Evolutionary conservation across 441 rosid genomes (phyloP).

Genomic region (Rhodomyrtus psidioides): DNA sequence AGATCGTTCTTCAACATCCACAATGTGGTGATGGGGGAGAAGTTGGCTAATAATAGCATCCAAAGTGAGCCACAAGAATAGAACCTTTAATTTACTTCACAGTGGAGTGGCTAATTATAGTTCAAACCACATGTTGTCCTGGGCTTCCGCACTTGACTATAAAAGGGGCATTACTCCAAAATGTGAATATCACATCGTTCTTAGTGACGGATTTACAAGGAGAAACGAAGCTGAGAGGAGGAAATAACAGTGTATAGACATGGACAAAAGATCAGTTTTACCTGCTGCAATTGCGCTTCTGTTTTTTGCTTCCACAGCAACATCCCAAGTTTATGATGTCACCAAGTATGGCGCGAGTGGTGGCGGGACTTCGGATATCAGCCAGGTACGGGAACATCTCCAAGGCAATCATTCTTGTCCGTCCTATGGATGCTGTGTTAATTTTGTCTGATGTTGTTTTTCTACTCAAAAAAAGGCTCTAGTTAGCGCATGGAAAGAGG

Average conservation of each 20-base stretch:
- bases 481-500: slow-evolving; percentile 1
- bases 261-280: not conserved
- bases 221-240: not conserved
- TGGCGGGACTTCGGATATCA: not conserved
- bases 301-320: not conserved
- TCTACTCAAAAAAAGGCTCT: not conserved
- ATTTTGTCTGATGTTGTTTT: not conserved
- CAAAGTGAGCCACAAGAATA: not conserved
- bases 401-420: not conserved
- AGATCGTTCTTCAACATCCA: not conserved
- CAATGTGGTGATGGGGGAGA: not conserved
- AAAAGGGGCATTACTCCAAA: not conserved
- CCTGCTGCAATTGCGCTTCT: not conserved
- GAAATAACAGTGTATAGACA: not conserved
- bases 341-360: not conserved
- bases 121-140: not conserved
- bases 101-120: not conserved
- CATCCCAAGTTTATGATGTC: not conserved
- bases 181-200: not conserved
- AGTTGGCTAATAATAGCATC: not conserved
- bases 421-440: not conserved
- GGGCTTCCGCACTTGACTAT: not conserved
- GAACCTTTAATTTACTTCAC: not conserved
- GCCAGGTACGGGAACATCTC: not conserved
- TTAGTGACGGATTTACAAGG: not conserved